Base-by-base conservation (phyloP, 2,329 filamentous ascomycete species). In the Didymella sp. region DNA sequence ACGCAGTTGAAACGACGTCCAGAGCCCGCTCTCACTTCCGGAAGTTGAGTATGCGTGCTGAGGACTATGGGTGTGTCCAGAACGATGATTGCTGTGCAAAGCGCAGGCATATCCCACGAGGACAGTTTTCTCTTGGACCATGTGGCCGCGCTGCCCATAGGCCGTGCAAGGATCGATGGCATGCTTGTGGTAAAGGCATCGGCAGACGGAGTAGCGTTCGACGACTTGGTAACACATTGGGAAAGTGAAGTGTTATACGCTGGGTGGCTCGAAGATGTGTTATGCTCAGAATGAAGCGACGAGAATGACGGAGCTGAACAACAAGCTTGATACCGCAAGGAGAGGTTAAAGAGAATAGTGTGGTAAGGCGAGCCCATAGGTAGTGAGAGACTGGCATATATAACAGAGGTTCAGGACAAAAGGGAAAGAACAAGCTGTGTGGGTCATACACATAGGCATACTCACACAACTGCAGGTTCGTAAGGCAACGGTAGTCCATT, bases 121-220 rank as follows among this genome's bases (percentile, higher is more conserved):
- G 48, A 96, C 89, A 6, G 85, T 90, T 73, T 89, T 88, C 70
- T 90, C 87, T 64, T 91, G 86, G 55, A 93, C 80, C 42, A 70
- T 68, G 71, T 96, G 92, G 43, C 89, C 89, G 46, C 86, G 85
- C 58, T 89, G 87, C 59, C 89, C 90, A 73, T 92, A 91, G 31
- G 86, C 82, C 45, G 87, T 82, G 74, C 92, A 96, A 59, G 90
- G 89, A 72, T 96, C 92, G 68, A 96, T 84, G 44, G 90, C 87
- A 75, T 96, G 93, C 71, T 89, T 84, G 81, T 94, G 91, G 82
- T 96, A 96, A 67, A 94, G 83, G 78, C 92, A 96, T 62, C 87
- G 85, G 83, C 92, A 96, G 53, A 89, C 90, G 52, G 92, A 88
- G 81, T 92, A 96, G 57, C 91, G 84, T 77, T 96, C 92, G 68